Evolutionary conservation across 805 yeast species (phyloP), one percentile per base, ranked within the genome.

Genomic region (Wickerhamomyces chaumierensis): DNA sequence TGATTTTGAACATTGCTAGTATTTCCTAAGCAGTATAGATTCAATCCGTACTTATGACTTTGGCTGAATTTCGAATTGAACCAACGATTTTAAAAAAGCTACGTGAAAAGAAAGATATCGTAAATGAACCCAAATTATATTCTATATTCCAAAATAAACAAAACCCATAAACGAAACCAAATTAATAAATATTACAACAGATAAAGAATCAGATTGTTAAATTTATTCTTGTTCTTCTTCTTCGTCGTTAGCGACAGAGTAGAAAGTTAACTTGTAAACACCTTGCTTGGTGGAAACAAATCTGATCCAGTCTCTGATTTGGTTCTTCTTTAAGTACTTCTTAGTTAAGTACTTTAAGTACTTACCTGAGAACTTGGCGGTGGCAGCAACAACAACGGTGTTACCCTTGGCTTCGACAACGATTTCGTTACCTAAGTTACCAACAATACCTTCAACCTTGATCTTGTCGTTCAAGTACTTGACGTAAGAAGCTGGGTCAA

Each of bases 281-380:
- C 88, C 85, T 72, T 84, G 83, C 76, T 87, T 82, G 64, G 82
- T 80, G 53, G 97, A 84, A 56, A 90, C 95, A 63, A 90, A 88
- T 80, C 97, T 92, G 73, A 90, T 88, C 97, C 97, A 90, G 78
- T 92, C 97, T 79, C 96, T 87, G 77, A 90, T 84, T 75, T 85
- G 94, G 90, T 88, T 86, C 85, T 92, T 92, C 95, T 90, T 94
- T 73, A 92, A 85, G 92, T 85, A 92, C 79, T 94, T 90, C 87
- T 92, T 94, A 64, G 97, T 85, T 68, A 92, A 77, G 94, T 92
- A 92, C 79, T 94, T 92, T 69, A 90, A 81, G 94, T 92, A 92
- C 77, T 94, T 90, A 75, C 98, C 99, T 57, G 96, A 88, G 92
- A 92, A 90, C 75, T 86, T 81, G 71, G 94, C 71, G 71, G 81